Conservation (phyloP, 495 filamentous ascomycete species). For the Penicillium angulare region DNA sequence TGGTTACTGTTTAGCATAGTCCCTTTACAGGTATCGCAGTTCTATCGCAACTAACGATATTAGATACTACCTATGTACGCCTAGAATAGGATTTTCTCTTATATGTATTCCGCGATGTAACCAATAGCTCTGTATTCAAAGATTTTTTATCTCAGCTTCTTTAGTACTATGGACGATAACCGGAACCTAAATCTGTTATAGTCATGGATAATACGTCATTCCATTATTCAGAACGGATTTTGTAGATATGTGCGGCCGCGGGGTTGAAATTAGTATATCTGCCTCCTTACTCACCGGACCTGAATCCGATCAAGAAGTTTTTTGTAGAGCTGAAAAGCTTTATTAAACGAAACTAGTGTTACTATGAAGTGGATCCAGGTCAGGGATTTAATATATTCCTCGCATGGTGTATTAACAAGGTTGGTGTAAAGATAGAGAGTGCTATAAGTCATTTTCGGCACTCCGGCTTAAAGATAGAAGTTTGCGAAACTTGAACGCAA, state of each 20-base stretch:
- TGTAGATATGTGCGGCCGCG: no score
- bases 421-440: conserved; percentile 18
- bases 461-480: conserved; percentile 12
- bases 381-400: conserved; percentile 31
- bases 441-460: conserved; percentile 25
- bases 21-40: neutral
- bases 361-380: conserved; percentile 30
- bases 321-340: no score
- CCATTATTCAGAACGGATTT: no score
- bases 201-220: no score
- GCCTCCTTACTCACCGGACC: no score
- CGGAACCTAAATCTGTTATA: no score
- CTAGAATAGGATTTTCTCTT: neutral
- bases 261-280: no score
- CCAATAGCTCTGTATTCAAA: neutral
- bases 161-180: conserved; percentile 1
- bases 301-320: no score
- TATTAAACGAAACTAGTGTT: conserved; percentile 9
- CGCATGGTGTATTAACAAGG: conserved; percentile 21
- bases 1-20: neutral
- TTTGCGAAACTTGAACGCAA: neutral
- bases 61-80: neutral
- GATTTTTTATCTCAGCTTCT: conserved; percentile 2
- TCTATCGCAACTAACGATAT: conserved; percentile 1
- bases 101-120: neutral